Evolutionary conservation across 345 rosid species (phyloP).

Genomic region (Pistacia atlantica): DNA sequence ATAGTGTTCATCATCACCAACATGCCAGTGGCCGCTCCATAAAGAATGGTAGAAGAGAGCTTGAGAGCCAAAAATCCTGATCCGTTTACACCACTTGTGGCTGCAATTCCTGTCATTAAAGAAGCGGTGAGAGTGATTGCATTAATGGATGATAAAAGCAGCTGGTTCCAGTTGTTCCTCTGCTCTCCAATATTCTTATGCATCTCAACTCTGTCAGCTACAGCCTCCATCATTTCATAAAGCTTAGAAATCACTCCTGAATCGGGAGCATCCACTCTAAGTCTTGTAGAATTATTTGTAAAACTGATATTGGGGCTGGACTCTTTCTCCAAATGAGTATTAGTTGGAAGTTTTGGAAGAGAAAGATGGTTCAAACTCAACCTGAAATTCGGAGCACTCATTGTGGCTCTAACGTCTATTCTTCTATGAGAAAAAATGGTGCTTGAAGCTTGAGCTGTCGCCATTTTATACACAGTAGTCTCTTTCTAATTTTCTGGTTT

Average conservation of each 20-base stretch:
- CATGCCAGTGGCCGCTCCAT: conserved; percentile 41
- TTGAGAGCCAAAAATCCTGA: conserved; percentile 28
- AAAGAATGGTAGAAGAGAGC: conserved; percentile 42
- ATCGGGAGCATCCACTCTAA: conserved; percentile 4
- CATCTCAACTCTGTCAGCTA: conserved; percentile 57
- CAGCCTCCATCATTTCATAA: conserved; percentile 42
- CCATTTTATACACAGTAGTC: conserved; percentile 17
- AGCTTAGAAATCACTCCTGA: conserved; percentile 37
- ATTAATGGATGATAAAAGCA: conserved; percentile 51
- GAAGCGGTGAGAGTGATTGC: conserved; percentile 52
- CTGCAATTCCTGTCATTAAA: conserved; percentile 44
- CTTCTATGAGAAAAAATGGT: conserved; percentile 8
- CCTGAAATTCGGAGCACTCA: conserved; percentile 21
- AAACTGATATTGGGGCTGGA: not conserved
- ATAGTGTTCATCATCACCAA: conserved; percentile 45
- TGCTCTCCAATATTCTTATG: conserved; percentile 55
- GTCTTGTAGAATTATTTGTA: not conserved
- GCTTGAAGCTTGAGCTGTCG: conserved; percentile 29
- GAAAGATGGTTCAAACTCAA: conserved; percentile 6
- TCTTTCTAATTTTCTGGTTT: not conserved
- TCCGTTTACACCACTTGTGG: conserved; percentile 13
- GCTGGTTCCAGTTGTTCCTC: conserved; percentile 54
- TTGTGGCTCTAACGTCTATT: conserved; percentile 13
- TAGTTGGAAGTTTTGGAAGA: conserved; percentile 25
- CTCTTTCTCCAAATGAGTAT: conserved; percentile 3